Percentiles rank a stretch among this genome's conserved stretches.
Conservation (phyloP, 2,329 filamentous ascomycete species). For the Xylaria sp. region DNA sequence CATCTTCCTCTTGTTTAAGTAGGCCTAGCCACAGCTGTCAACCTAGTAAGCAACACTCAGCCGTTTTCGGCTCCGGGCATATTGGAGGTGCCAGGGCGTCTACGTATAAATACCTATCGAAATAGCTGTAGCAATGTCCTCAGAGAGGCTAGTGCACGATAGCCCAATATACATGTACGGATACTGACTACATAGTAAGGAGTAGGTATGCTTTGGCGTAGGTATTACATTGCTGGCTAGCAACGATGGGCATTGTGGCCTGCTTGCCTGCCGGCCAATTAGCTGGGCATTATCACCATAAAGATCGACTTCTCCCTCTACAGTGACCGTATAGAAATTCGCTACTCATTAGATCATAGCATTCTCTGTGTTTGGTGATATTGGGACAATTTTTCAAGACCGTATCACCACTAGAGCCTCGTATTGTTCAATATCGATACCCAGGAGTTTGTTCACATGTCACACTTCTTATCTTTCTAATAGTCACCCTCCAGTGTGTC, state of each 20-base stretch:
- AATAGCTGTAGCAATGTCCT: not conserved
- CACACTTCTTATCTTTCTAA: not conserved
- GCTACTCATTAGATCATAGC: not conserved
- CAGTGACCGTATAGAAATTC: not conserved
- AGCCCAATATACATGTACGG: not conserved
- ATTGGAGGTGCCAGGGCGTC: not conserved
- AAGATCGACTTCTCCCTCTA: not conserved
- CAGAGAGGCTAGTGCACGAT: not conserved
- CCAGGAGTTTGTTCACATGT: not conserved
- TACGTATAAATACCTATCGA: not conserved
- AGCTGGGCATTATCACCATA: not conserved
- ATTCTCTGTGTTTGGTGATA: not conserved
- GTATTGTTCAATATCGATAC: not conserved
- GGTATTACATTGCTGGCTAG: not conserved
- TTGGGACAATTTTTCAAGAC: not conserved
- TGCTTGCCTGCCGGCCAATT: not conserved
- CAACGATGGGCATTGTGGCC: not conserved
- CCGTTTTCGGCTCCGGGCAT: not conserved
- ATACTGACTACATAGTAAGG: not conserved
- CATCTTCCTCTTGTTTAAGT: not conserved
- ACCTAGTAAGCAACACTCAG: slow-evolving; percentile 3
- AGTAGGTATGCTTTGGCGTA: not conserved
- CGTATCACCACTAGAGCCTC: not conserved
- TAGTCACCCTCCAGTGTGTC: not conserved
- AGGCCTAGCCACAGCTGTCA: not conserved